Evolutionary conservation across 176 grass and related monocot species (phyloP).

Genomic region (Stipa capillata): DNA sequence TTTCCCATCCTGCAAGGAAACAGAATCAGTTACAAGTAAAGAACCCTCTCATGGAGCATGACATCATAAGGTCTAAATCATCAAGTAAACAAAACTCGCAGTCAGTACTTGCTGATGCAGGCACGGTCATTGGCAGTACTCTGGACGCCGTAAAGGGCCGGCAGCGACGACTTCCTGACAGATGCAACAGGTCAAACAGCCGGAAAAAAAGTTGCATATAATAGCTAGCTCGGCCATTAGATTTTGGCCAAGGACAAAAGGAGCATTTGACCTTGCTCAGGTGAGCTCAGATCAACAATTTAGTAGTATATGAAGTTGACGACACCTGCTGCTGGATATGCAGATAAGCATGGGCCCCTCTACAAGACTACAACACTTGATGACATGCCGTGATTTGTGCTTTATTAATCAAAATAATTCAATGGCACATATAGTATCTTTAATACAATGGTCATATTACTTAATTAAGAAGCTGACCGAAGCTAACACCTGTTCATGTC

Average conservation of each 20-base stretch:
- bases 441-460: neutral
- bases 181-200: neutral
- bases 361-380: neutral
- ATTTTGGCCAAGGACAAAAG: conserved; percentile 13
- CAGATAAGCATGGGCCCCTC: neutral
- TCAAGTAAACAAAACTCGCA: neutral
- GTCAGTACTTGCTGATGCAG: neutral
- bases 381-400: neutral
- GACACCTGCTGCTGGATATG: conserved; percentile 2
- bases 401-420: neutral
- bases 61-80: neutral
- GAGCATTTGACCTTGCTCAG: neutral
- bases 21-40: neutral
- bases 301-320: neutral
- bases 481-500: conserved; percentile 1
- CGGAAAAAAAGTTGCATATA: neutral
- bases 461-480: conserved; percentile 4
- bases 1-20: neutral
- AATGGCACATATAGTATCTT: too few relatives aligned
- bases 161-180: conserved; percentile 5
- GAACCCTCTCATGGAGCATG: neutral
- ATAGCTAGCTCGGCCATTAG: neutral
- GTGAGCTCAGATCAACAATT: neutral
- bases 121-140: neutral
- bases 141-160: neutral